Percentiles rank a stretch among this genome's conserved stretches.
These are phyloP conservation scores for Candida koratica DNA, from an alignment of 805 yeast species.

Conservation along the genomic window DNA sequence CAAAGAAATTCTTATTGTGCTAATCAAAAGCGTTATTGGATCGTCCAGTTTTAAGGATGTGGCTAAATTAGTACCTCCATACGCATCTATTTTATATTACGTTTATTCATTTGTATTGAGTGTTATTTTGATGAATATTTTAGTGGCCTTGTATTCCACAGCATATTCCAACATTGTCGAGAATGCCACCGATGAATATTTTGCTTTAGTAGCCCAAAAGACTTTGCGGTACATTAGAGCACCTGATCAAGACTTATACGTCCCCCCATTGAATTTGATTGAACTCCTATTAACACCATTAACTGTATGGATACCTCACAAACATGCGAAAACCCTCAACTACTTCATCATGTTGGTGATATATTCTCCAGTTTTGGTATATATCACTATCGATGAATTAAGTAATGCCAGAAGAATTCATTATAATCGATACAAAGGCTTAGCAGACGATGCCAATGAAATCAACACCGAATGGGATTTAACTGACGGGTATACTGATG, in stretches of 20 bases:
- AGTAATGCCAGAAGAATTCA: constrained; percentile 63
- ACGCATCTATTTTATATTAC: constrained; percentile 76
- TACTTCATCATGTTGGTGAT: constrained; percentile 57
- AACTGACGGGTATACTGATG: constrained; percentile 63
- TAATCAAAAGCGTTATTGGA: constrained; percentile 70
- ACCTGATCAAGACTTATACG: constrained; percentile 80
- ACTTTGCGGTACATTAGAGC: constrained; percentile 82
- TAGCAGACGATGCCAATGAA: constrained; percentile 78
- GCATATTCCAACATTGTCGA: constrained; percentile 79
- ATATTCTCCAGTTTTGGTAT: constrained; percentile 62
- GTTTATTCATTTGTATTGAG: constrained; percentile 70
- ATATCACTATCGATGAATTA: constrained; percentile 62
- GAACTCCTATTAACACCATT: constrained; percentile 46
- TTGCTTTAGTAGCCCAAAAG: constrained; percentile 81
- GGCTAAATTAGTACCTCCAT: constrained; percentile 75
- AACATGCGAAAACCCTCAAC: constrained; percentile 38
- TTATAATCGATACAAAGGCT: constrained; percentile 61
- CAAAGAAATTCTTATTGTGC: constrained; percentile 53
- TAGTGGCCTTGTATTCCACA: constrained; percentile 80
- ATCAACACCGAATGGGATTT: constrained; percentile 77
- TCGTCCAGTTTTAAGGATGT: constrained; percentile 70
- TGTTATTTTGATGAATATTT: constrained; percentile 73
- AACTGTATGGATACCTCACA: constrained; percentile 31
- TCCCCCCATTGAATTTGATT: constrained; percentile 78
- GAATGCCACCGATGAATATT: constrained; percentile 79